Conservation (phyloP, 2,329 filamentous ascomycete species). For the Pseudogymnoascus sp. region DNA sequence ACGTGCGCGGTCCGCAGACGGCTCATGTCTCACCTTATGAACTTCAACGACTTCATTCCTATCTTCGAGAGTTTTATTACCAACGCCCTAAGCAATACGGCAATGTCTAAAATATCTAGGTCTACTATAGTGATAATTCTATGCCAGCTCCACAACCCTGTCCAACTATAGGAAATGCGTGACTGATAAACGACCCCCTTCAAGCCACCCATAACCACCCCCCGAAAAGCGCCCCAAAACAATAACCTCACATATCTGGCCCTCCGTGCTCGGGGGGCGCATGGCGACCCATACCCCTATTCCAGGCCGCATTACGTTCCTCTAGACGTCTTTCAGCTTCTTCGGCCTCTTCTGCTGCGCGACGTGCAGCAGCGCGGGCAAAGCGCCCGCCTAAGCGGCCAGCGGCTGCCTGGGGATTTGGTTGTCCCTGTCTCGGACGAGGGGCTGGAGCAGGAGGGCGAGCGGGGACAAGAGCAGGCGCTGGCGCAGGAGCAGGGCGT, state of each 20-base stretch:
- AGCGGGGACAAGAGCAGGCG: constrained; percentile 13
- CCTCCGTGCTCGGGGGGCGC: not conserved
- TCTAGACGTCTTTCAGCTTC: not conserved
- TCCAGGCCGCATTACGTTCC: not conserved
- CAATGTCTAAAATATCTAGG: not conserved
- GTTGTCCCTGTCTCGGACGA: not conserved
- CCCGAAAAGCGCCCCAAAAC: not conserved
- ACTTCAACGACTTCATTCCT: not conserved
- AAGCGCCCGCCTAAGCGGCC: not conserved
- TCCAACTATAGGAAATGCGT: not conserved
- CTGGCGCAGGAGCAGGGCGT: constrained; percentile 11
- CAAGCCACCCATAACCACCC: no score
- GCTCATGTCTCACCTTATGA: not conserved
- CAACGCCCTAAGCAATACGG: not conserved
- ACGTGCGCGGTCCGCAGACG: not conserved
- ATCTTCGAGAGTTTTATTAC: not conserved
- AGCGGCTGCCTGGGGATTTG: not conserved
- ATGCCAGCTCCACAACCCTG: not conserved
- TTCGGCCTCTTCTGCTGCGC: not conserved
- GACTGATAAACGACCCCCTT: not conserved
- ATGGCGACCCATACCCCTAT: not conserved
- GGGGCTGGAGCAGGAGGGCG: constrained; percentile 14
- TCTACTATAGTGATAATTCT: not conserved
- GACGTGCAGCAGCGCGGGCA: not conserved
- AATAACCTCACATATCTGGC: not conserved